These are phyloP conservation scores for Aureobasidium melanogenum DNA, from an alignment of 2,329 filamentous ascomycete genomes.

Conservation along the genomic window DNA sequence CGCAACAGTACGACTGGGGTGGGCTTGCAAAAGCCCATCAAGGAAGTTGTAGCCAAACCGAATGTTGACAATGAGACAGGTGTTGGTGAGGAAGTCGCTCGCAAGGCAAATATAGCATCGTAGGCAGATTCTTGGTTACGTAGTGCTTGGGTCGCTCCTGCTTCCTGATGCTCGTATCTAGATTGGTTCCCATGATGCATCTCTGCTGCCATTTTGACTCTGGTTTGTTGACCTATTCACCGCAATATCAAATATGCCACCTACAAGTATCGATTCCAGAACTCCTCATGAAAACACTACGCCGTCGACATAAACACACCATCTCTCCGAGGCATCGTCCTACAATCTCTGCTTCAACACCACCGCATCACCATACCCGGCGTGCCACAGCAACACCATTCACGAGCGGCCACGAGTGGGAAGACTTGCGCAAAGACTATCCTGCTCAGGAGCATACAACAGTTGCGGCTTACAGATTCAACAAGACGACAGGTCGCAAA, in stretches of 20 bases:
- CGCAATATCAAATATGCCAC: background rate
- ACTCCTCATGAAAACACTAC: background rate
- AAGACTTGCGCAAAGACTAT: background rate
- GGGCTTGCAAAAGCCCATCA: slow-evolving; percentile 26
- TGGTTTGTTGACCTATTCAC: too few relatives aligned
- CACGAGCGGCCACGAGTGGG: background rate
- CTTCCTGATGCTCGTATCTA: background rate
- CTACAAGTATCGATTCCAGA: too few relatives aligned
- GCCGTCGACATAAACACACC: background rate
- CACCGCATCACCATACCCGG: background rate
- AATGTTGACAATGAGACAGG: background rate
- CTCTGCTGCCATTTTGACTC: background rate
- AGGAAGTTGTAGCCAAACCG: slow-evolving; percentile 16
- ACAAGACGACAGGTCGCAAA: background rate
- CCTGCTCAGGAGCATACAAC: background rate
- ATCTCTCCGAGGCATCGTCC: background rate
- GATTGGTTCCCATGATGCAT: background rate
- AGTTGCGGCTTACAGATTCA: background rate
- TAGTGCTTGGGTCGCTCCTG: background rate
- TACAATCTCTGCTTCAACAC: background rate
- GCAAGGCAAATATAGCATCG: background rate
- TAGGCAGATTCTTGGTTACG: background rate
- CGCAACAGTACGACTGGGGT: slow-evolving; percentile 18
- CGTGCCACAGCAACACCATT: background rate
- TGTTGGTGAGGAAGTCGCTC: background rate